A percentile compares a stretch with the other conserved stretches of the same genome.
Conservation (phyloP, 495 filamentous ascomycete species). For the Evernia prunastri region DNA sequence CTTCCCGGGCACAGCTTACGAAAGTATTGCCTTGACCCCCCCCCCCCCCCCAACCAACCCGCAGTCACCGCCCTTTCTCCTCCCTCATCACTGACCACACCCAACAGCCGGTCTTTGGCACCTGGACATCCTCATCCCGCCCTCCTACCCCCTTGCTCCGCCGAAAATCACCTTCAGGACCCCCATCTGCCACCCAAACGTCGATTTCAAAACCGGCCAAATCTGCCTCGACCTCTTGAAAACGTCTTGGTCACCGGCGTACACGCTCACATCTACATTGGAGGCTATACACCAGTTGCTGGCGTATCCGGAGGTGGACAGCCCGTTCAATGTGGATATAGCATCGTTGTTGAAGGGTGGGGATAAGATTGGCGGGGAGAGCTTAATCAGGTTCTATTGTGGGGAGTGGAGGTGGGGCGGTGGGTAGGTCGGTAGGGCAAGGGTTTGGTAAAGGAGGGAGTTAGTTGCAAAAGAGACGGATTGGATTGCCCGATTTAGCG, state of each 20-base stretch:
- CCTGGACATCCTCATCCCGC: conserved; percentile 68
- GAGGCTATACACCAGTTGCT: conserved; percentile 73
- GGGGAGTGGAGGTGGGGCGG: conserved; percentile 25
- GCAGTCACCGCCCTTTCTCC: conserved; percentile 3
- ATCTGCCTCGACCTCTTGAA: conserved; percentile 86
- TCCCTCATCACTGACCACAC: conserved; percentile 9
- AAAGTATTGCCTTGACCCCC: conserved; percentile 47
- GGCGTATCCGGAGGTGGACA: conserved; percentile 68
- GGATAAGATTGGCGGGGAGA: conserved; percentile 69
- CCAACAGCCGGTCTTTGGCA: conserved; percentile 71
- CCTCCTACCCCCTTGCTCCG: conserved; percentile 69
- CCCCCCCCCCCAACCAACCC: neutral
- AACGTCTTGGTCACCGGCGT: conserved; percentile 67
- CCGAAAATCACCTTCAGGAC: conserved; percentile 74
- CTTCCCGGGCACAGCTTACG: conserved; percentile 59
- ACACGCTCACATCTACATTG: conserved; percentile 70
- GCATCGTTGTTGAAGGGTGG: conserved; percentile 69
- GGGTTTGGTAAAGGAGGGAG: neutral
- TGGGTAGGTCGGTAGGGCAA: neutral
- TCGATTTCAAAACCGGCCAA: conserved; percentile 73
- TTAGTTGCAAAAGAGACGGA: neutral
- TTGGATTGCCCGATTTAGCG: neutral
- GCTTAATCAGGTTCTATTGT: conserved; percentile 67
- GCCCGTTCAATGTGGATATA: conserved; percentile 84
- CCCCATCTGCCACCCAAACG: conserved; percentile 78